Conservation (phyloP, 164 flowering plant genomes). For the Macadamia integrifolia region DNA sequence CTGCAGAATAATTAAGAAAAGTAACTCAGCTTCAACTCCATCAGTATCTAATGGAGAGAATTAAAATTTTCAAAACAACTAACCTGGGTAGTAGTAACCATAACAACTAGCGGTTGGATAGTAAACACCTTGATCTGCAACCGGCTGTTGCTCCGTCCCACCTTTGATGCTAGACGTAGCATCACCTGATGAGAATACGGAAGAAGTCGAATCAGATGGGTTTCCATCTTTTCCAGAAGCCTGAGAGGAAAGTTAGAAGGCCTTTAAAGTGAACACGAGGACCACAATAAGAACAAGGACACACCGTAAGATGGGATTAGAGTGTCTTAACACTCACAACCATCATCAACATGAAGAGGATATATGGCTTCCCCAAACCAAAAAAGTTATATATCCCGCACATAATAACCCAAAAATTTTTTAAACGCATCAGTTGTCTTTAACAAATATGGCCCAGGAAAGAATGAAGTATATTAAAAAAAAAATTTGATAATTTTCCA, state of each 20-base stretch:
- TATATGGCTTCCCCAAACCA: neutral
- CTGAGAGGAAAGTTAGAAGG: constrained; percentile 15
- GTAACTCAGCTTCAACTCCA: neutral
- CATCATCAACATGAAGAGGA: neutral
- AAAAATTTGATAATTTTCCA: no score
- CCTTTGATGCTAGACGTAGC: constrained; percentile 22
- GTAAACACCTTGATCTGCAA: constrained; percentile 23
- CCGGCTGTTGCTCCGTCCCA: constrained; percentile 22
- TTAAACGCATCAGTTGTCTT: neutral
- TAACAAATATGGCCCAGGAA: no score
- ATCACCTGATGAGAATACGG: constrained; percentile 17
- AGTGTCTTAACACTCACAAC: neutral
- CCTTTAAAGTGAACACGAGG: neutral
- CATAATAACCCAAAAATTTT: neutral
- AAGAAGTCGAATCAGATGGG: constrained; percentile 19
- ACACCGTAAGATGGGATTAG: neutral
- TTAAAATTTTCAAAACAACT: neutral
- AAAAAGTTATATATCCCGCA: neutral
- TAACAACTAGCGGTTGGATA: constrained; percentile 30
- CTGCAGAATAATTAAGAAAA: constrained; percentile 7
- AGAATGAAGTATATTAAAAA: no score
- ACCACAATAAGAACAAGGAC: neutral
- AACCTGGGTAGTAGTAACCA: constrained; percentile 42
- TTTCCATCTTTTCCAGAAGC: constrained; percentile 24
- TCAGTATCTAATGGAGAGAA: neutral